Evolutionary conservation across 768 basidiomycete genomes (phyloP).

Genomic region (Russula brevipes): DNA sequence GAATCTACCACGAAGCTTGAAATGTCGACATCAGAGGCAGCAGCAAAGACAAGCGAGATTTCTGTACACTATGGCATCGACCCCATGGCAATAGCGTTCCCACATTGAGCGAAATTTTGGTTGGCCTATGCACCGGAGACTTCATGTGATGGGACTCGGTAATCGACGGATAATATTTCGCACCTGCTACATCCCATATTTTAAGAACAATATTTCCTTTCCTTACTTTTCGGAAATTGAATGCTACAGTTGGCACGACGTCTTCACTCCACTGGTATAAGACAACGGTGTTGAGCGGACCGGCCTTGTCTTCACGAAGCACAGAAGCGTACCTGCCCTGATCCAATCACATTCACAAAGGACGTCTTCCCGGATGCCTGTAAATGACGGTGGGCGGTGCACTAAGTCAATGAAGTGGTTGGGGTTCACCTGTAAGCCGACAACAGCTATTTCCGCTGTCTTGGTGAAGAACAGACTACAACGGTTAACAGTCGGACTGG

Average conservation of each 20-base stretch:
- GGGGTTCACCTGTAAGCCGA: conserved; percentile 68
- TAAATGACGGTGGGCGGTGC: neutral
- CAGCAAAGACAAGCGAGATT: neutral
- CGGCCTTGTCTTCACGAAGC: neutral
- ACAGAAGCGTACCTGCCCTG: conserved; percentile 55
- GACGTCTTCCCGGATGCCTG: conserved; percentile 95
- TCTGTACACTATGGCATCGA: conserved; percentile 84
- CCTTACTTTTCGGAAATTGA: conserved; percentile 82
- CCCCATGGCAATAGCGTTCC: conserved; percentile 91
- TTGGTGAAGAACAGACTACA: conserved; percentile 80
- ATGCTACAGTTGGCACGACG: conserved; percentile 93
- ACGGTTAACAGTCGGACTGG: neutral
- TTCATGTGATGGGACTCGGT: neutral
- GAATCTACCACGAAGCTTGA: conserved; percentile 92
- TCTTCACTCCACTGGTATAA: conserved; percentile 80
- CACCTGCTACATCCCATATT: conserved; percentile 94
- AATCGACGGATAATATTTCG: conserved; percentile 24
- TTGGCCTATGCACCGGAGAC: conserved; percentile 51
- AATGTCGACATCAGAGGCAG: neutral
- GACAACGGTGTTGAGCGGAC: neutral
- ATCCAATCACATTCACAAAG: conserved; percentile 86
- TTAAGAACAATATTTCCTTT: conserved; percentile 90
- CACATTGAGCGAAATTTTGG: conserved; percentile 94
- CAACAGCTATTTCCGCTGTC: conserved; percentile 84
- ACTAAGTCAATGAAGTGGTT: neutral